Base-by-base conservation (phyloP, 768 basidiomycete species). In the Boletus rex-veris region DNA sequence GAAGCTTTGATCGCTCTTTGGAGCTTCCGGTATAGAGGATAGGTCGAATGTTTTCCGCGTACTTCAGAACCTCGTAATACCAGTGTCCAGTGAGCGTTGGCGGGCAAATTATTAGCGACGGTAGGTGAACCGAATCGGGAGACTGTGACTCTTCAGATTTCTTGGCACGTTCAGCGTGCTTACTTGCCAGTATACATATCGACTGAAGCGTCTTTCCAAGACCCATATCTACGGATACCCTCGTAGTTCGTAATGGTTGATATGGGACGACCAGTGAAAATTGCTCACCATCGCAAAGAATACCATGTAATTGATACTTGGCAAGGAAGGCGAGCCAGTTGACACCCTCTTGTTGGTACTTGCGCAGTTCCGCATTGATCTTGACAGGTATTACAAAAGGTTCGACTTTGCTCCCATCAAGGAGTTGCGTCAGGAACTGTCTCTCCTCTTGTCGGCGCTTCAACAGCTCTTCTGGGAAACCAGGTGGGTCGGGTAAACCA, bases 271-370 rank as follows among this genome's bases (percentile, higher is more conserved):
- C 31, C 81, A 58, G 9, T 3, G 9, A 41, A 30, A 24, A 11
- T n/a, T 31, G 7, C 63, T 60, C 62, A 93, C 96, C 97, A 64
- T 99, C 97, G 67, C 97, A 99, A 28, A 99, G 84, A 62, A 98
- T 92, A 14, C 97, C 97, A 67, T 99, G 97, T 3, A 99, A 73
- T 64, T 98, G 97, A 68, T 97, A 99, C 68, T 97, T 98, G 18
- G 93, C 91, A 36, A 99, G 78, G 77, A 99, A 99, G 2, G 97
- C 97, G 16, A 99, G 78, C 97, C 97, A 99, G 68, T 92, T 98
- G 59, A 99, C 91, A 33, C 97, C 97, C 52, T 99, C 97, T 73
- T 92, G 91, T 71, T 99, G 97, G 68, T 99, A 99, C 68, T 94
- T 92, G 54, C 97, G 88, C 45, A 99, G 76, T 60, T 98, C 92